Base-by-base conservation (phyloP, 768 basidiomycete species). In the Tricholoma sp. region DNA sequence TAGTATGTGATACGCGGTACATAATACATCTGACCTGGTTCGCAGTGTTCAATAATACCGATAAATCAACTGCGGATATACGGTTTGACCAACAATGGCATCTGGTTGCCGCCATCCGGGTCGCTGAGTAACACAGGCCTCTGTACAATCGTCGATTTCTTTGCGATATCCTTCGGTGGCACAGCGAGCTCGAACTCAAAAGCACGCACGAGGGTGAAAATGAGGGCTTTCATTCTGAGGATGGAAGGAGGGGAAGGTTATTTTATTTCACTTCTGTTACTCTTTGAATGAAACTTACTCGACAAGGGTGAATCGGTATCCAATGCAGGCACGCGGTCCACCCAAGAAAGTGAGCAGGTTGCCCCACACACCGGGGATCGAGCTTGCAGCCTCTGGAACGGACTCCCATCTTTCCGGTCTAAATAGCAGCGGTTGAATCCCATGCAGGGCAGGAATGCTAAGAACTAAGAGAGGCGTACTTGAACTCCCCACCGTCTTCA, bases 351-450 rank as follows among this genome's bases (percentile, higher is more conserved):
- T 77, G 36, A 87, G 63, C 58, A 82, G 63, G 61, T 85, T 78
- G 8, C 80, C 76, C 79, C 80, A 86, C 0, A 87, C 74, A 5
- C 85, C 82, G 4, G 87, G 87, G 24, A 88, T 70, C 0, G 65
- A 55, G 4, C 64, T 63, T 1, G 72, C 76, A 0, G 70, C 71
- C n/a, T 78, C 75, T 0, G 84, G 83, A 7, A 73, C 33, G 2
- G 71, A 61, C n/a, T 72, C 65, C 87, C 87, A 89, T 0, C 87
- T 74, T 59, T 88, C 86, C 0, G 87, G 87, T 60, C 84, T 88
- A 51, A 13, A 29, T 80, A 56, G 15, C 76, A 10, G 44, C 9
- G 29, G 51, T 34, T 53, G 20, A 53, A 37, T 29, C 15, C n/a
- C 8, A 18, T 70, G n/a, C n/a, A n/a, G n/a, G n/a, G n/a, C n/a